Conservation (phyloP, 768 basidiomycete species). For the Lactarius evosmus region DNA sequence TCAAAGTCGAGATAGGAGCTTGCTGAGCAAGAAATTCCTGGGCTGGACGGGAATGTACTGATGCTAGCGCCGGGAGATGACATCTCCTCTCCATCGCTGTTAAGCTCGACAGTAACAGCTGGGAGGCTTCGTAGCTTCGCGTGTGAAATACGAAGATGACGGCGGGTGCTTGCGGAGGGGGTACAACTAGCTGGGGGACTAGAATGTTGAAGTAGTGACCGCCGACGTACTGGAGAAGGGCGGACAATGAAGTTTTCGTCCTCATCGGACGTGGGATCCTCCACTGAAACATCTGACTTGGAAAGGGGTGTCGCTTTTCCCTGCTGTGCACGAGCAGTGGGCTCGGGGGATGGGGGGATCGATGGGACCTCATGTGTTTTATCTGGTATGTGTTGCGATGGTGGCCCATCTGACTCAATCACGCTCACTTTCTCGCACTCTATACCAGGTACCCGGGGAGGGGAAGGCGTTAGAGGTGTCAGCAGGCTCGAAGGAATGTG, state of each 20-base stretch:
- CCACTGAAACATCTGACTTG: not conserved
- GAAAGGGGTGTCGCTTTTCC: not conserved
- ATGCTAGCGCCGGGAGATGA: not conserved
- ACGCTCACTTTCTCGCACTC: not conserved
- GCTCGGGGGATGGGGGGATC: not conserved
- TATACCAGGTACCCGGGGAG: constrained; percentile 1
- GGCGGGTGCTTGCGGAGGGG: not conserved
- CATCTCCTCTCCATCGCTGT: constrained; percentile 24
- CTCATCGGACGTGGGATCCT: constrained; percentile 10
- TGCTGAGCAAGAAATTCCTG: not conserved
- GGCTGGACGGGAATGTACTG: constrained; percentile 1
- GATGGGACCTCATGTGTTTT: not conserved
- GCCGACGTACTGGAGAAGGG: constrained; percentile 4
- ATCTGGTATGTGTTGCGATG: not conserved
- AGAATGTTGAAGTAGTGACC: not conserved
- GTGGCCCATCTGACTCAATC: not conserved
- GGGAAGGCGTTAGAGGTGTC: constrained; percentile 14
- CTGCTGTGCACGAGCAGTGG: not conserved
- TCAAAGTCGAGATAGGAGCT: constrained; percentile 21
- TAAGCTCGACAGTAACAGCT: constrained; percentile 3
- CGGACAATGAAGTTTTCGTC: constrained; percentile 1
- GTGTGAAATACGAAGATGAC: constrained; percentile 17
- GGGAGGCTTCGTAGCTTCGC: constrained; percentile 24
- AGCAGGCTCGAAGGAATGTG: constrained; percentile 12
- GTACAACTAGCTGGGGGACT: not conserved